Evolutionary conservation across 192 early-diverging fungal genomes (phyloP), one percentile per base, ranked within the genome.

Genomic region (Gryganskiella cystojenkinii): DNA sequence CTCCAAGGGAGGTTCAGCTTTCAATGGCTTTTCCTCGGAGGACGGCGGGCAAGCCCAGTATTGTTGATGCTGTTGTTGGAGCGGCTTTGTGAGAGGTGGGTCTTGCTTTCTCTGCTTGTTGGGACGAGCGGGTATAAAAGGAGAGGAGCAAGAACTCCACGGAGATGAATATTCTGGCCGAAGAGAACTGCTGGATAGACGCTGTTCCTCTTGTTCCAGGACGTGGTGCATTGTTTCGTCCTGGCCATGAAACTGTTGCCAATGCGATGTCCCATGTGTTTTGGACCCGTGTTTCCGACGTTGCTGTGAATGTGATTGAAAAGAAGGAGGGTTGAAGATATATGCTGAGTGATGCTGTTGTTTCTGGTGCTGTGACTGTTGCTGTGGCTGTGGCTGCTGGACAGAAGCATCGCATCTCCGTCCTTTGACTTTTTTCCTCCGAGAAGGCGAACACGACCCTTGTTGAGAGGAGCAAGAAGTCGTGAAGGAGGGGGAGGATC

Each of bases 171-270:
- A n/a, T n/a, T n/a, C n/a, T n/a, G n/a, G n/a, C n/a, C n/a, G n/a
- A n/a, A n/a, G n/a, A n/a, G n/a, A n/a, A n/a, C n/a, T n/a, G n/a
- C n/a, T n/a, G n/a, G n/a, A n/a, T n/a, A n/a, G n/a, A n/a, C n/a
- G n/a, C n/a, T n/a, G n/a, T n/a, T n/a, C n/a, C n/a, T n/a, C n/a
- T n/a, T n/a, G n/a, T n/a, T n/a, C n/a, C n/a, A n/a, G n/a, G n/a
- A n/a, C n/a, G n/a, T n/a, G n/a, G n/a, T n/a, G n/a, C n/a, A n/a
- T n/a, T n/a, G n/a, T n/a, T n/a, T n/a, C n/a, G n/a, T n/a, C 60
- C 30, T 63, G 70, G 37, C n/a, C n/a, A n/a, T 72, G 70, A 22
- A 72, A 72, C 46, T 63, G 70, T 2, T 72, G 70, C 70, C 70
- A 72, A 25, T 72, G 70, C 0, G 61, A 22, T 2, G 61, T 45